These are phyloP conservation scores for Acaromyces ingoldii DNA, from an alignment of 1,284 basidiomycete species.

Conservation along the genomic window DNA sequence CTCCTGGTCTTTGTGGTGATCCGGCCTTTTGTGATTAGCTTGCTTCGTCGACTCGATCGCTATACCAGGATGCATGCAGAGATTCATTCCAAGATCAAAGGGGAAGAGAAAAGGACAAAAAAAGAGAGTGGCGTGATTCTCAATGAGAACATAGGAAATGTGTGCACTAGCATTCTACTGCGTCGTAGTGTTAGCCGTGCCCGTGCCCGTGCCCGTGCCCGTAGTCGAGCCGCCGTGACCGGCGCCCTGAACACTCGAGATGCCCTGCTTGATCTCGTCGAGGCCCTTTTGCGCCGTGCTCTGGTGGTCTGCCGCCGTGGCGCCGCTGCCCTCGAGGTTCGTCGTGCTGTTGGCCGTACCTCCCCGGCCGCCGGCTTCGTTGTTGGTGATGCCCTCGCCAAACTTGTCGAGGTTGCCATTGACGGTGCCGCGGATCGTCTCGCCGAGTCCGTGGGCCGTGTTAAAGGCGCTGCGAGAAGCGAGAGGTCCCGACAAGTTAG, in stretches of 20 bases:
- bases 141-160: too few species aligned
- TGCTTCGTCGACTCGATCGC: too few species aligned
- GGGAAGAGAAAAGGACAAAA: too few species aligned
- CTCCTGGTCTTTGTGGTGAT: too few species aligned
- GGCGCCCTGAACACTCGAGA: not conserved
- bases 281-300: not conserved
- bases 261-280: conserved; percentile 3
- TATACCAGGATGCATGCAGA: too few species aligned
- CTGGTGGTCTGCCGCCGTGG: not conserved
- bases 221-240: conserved; percentile 3
- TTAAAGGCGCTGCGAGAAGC: conserved; percentile 19
- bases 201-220: too few species aligned
- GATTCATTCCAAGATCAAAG: too few species aligned
- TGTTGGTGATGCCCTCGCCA: conserved; percentile 22
- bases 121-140: too few species aligned
- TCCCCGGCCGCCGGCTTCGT: too few species aligned
- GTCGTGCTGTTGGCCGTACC: not conserved
- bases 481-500: not conserved
- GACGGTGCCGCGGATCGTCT: conserved; percentile 34
- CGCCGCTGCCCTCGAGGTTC: not conserved
- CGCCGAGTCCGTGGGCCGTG: conserved; percentile 28
- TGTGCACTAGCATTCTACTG: too few species aligned
- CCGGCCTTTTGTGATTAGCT: too few species aligned
- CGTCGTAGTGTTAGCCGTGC: too few species aligned
- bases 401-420: conserved; percentile 26